These are phyloP conservation scores for Colletotrichum brevisporum DNA, from an alignment of 2,329 filamentous ascomycete species.

Conservation along the genomic window DNA sequence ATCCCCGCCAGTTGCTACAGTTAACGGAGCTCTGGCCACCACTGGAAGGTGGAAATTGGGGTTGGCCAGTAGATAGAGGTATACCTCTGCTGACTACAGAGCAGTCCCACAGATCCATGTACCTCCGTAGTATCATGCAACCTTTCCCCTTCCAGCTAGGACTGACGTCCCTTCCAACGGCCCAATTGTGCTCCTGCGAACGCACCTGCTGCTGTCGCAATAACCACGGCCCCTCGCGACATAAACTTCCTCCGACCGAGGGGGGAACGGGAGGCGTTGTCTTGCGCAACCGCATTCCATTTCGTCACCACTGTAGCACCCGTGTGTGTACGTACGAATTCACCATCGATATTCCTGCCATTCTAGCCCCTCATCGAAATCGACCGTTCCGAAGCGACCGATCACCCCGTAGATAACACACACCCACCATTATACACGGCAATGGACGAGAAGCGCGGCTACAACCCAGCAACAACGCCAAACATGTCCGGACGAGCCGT, in stretches of 20 bases:
- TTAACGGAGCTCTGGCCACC: too few species aligned
- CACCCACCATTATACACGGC: background rate
- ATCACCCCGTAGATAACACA: background rate
- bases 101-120: too few species aligned
- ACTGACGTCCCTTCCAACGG: background rate
- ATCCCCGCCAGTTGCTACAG: too few species aligned
- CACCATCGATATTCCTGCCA: background rate
- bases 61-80: too few species aligned
- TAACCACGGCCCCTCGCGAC: conserved; percentile 31
- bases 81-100: too few species aligned
- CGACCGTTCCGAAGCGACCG: background rate
- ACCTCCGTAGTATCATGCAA: too few species aligned
- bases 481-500: conserved; percentile 20
- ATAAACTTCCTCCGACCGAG: conserved; percentile 32
- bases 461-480: conserved; percentile 12
- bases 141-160: conserved; percentile 26
- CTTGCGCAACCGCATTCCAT: conserved; percentile 15
- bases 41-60: too few species aligned
- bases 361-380: background rate
- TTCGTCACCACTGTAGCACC: conserved; percentile 4
- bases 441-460: conserved; percentile 41
- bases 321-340: too few species aligned
- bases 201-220: conserved; percentile 32
- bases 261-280: conserved; percentile 5
- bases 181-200: background rate